Percentiles rank a stretch among this genome's conserved stretches.
Evolutionary conservation across 2,329 filamentous ascomycete genomes (phyloP).

Genomic region (Fusarium albosuccineum): DNA sequence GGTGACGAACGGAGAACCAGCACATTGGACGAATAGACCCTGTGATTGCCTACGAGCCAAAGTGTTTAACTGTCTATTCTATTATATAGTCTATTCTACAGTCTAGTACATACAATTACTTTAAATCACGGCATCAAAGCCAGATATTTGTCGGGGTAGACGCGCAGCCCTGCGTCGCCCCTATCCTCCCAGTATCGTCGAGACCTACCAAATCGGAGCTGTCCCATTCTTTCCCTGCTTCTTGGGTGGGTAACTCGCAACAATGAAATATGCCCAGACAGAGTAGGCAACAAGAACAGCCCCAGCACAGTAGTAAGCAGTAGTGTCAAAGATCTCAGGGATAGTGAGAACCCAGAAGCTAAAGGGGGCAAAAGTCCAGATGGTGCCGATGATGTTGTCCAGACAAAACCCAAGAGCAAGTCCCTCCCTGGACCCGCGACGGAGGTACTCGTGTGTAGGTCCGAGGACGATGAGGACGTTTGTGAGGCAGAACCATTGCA

Average conservation of each 20-base stretch:
- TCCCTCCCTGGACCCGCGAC: neutral
- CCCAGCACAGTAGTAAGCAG: neutral
- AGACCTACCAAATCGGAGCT: neutral
- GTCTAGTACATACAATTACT: too few relatives aligned
- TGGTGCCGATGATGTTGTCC: neutral
- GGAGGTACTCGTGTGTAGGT: neutral
- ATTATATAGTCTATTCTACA: neutral
- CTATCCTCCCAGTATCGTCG: neutral
- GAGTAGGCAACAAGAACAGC: neutral
- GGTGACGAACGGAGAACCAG: neutral
- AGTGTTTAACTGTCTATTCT: neutral
- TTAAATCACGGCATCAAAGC: too few relatives aligned
- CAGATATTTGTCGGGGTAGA: too few relatives aligned
- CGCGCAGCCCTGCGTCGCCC: neutral
- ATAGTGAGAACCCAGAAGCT: neutral
- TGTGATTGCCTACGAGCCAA: neutral
- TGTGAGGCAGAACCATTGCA: slow-evolving; percentile 5
- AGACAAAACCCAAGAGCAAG: slow-evolving; percentile 9
- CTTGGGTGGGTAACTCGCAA: slow-evolving; percentile 6
- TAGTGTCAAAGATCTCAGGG: neutral
- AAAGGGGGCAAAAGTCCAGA: slow-evolving; percentile 8
- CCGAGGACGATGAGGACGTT: neutral
- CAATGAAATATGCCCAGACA: neutral
- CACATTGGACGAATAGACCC: neutral
- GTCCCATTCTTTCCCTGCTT: neutral